Evolutionary conservation across 805 yeast genomes (phyloP), one percentile per base, ranked within the genome.

Genomic region (Geotrichum ghanense): DNA sequence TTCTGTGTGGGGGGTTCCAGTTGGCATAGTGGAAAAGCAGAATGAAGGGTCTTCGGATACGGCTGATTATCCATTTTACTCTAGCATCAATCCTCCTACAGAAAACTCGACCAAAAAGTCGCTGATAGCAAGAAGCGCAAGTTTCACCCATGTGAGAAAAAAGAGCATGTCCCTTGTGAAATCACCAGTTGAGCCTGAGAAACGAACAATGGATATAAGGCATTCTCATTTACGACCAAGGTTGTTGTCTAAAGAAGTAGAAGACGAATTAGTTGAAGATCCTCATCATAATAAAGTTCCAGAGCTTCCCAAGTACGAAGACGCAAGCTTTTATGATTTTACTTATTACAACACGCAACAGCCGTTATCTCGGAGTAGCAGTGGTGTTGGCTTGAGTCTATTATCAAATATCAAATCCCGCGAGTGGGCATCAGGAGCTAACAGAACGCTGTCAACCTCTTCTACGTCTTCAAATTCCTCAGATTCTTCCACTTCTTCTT

Each of bases 241-340:
- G 42, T 69, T 83, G 62, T 67, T 83, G 49, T 89, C 89, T 1
- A 75, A 81, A 20, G 92, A 83, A 59, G 79, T 83, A 31, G 89
- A 81, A 51, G 86, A 81, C 46, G 75, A 70, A 4, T 6, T 19
- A 9, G 5, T 31, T 10, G 37, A 31, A 31, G 37, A 31, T 5
- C 5, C 37, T n/a, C n/a, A 31, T 7, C 27, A 31, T 6, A 19
- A 9, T 6, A 5, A 31, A 5, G 37, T n/a, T n/a, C 37, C 16
- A n/a, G 19, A 7, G 5, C 7, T n/a, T 6, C 16, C 37, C 37
- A 31, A 31, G 12, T 31, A 6, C 5, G 37, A 31, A 12, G 31
- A 14, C 14, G 9, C 9, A 9, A 25, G 31, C 31, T 14, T 25
- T 25, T 9, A 25, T 14, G n/a, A n/a, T n/a, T 25, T 25, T 14